Percentiles rank a stretch among this genome's conserved stretches.
Evolutionary conservation across 129 eudicot species (phyloP).

Genomic region (Ambrosia trifida): DNA sequence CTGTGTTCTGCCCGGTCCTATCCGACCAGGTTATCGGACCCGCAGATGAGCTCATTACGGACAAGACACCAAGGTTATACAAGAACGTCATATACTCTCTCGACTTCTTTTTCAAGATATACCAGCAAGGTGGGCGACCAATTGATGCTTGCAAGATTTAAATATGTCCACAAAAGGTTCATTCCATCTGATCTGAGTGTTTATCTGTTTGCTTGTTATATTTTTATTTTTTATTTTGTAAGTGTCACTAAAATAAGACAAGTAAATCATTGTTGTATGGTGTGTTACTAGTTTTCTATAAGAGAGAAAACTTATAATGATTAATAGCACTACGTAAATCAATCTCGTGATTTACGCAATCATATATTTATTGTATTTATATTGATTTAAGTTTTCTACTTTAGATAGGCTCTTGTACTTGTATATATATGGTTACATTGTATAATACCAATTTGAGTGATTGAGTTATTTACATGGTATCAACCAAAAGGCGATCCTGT

Average conservation of each 20-base stretch:
- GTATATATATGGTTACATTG: too few relatives aligned
- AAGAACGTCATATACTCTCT: constrained; percentile 31
- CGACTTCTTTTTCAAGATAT: constrained; percentile 31
- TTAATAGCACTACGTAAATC: too few relatives aligned
- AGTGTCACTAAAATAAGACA: neutral
- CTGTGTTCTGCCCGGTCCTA: constrained; percentile 44
- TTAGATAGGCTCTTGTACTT: too few relatives aligned
- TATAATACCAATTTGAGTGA: too few relatives aligned
- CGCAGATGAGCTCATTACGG: constrained; percentile 37
- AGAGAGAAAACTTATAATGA: too few relatives aligned
- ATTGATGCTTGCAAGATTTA: constrained; percentile 46
- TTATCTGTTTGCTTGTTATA: constrained; percentile 15
- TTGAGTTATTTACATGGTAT: too few relatives aligned
- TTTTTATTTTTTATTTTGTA: constrained; percentile 40
- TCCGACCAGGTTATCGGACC: constrained; percentile 47
- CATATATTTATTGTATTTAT: too few relatives aligned
- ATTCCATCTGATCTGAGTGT: neutral
- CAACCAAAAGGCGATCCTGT: too few relatives aligned
- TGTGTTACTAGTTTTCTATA: too few relatives aligned
- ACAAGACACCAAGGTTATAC: constrained; percentile 13
- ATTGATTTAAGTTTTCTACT: too few relatives aligned
- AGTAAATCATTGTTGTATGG: neutral
- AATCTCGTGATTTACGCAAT: too few relatives aligned
- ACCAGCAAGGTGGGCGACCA: constrained; percentile 44
- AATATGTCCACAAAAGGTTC: neutral